Percentiles rank a stretch among this genome's conserved stretches.
These are phyloP conservation scores for Ophiostoma sp. DNA, from an alignment of 2,329 filamentous ascomycete genomes.

Conservation along the genomic window DNA sequence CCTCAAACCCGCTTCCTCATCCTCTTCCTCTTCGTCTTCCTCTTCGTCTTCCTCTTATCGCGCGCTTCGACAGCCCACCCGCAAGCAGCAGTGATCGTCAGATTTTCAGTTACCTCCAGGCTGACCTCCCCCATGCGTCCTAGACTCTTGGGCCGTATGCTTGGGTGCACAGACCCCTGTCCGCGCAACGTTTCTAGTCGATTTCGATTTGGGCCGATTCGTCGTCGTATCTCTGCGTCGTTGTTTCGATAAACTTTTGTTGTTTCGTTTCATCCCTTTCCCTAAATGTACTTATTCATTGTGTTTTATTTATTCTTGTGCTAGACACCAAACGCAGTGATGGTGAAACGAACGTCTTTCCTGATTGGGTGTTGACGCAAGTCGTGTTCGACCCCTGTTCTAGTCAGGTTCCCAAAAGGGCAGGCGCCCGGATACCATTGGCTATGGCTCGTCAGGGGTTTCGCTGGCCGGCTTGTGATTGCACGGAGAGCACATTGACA, in stretches of 20 bases:
- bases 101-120: not conserved
- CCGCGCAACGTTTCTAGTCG: not conserved
- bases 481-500: no score
- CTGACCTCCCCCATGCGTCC: not conserved
- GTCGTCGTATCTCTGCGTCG: not conserved
- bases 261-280: conserved; percentile 9
- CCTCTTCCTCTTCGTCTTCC: not conserved
- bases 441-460: conserved; percentile 4
- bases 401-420: conserved; percentile 7
- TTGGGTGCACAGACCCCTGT: no score
- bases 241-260: no score
- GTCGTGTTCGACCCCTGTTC: not conserved
- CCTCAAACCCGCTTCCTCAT: not conserved
- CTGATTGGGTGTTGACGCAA: conserved; percentile 1
- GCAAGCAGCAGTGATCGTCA: not conserved
- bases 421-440: not conserved
- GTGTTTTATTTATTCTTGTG: not conserved
- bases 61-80: not conserved
- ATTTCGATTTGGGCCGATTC: not conserved
- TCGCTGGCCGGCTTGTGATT: not conserved
- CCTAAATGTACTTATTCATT: no score
- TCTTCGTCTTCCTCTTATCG: not conserved
- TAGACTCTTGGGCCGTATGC: not conserved
- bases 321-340: not conserved
- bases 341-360: not conserved